These are phyloP conservation scores for Plasmodium falciparum DNA, from an alignment of 169 alveolate species.

Conservation along the genomic window DNA sequence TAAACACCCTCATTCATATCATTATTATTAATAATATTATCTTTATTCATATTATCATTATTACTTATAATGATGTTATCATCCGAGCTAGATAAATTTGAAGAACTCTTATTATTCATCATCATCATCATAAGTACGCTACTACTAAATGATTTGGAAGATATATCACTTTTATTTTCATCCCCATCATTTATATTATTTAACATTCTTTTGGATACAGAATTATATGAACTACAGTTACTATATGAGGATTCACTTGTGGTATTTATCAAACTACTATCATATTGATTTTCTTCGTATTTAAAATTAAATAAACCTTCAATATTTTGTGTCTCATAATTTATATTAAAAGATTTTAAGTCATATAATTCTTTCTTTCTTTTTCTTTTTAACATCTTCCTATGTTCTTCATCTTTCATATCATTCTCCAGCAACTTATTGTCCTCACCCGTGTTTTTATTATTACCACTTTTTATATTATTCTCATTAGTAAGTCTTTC, in stretches of 20 bases:
- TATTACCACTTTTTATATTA: not conserved
- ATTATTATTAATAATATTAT: not conserved
- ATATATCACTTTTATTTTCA: slow-evolving; percentile 2
- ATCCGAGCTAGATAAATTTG: too few relatives aligned
- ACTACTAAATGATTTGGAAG: slow-evolving; percentile 6
- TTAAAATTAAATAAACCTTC: slow-evolving; percentile 75
- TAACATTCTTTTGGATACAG: slow-evolving; percentile 1
- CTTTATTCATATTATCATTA: not conserved
- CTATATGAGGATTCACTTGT: slow-evolving; percentile 65
- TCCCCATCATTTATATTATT: not conserved
- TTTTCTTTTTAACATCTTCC: not conserved
- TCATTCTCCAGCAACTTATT: slow-evolving; percentile 16
- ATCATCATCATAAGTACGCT: not conserved
- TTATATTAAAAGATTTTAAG: slow-evolving; percentile 65
- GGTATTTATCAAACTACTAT: slow-evolving; percentile 55
- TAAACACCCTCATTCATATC: not conserved
- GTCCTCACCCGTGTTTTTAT: slow-evolving; percentile 12
- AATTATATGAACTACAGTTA: slow-evolving; percentile 5
- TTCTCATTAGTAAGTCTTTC: not conserved
- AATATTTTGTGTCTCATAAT: slow-evolving; percentile 71
- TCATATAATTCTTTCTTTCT: slow-evolving; percentile 17
- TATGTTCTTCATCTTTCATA: slow-evolving; percentile 1
- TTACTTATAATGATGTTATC: not conserved
- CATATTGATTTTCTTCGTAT: slow-evolving; percentile 76
- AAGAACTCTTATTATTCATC: not conserved